Evolutionary conservation across 2,329 filamentous ascomycete species (phyloP).

Genomic region (Botrytis hyacinthi): DNA sequence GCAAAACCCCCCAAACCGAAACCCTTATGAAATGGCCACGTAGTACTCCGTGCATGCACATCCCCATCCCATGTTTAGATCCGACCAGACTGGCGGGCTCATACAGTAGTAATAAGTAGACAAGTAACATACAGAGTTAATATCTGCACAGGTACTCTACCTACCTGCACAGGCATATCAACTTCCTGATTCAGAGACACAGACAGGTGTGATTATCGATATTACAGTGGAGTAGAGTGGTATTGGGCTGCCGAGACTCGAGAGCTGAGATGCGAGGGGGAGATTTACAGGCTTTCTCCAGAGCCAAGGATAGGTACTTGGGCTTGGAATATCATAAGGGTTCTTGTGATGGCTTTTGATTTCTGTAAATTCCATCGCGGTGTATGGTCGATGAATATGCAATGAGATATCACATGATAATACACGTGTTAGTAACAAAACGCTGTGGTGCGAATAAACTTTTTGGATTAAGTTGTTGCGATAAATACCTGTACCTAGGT

Average conservation of each 20-base stretch:
- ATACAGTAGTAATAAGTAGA: too few species aligned
- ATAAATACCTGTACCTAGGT: too few species aligned
- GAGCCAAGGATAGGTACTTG: not conserved
- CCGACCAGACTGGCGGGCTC: conserved; percentile 1
- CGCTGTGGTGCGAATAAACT: too few species aligned
- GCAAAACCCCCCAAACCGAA: not conserved
- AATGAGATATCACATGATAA: not conserved
- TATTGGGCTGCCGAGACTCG: not conserved
- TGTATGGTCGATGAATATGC: not conserved
- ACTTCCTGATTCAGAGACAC: not conserved
- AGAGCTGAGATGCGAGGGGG: not conserved
- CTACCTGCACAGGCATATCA: not conserved
- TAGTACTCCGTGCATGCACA: not conserved
- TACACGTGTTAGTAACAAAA: not conserved
- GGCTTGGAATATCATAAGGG: not conserved
- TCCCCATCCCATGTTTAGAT: not conserved
- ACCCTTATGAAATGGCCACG: not conserved
- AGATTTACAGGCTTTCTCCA: not conserved
- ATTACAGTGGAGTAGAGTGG: not conserved
- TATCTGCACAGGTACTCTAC: not conserved
- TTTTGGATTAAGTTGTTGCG: too few species aligned
- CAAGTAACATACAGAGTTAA: too few species aligned
- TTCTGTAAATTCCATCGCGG: not conserved
- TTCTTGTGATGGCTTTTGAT: not conserved
- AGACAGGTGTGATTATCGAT: not conserved